Evolutionary conservation across 305 asterid genomes (phyloP).

Genomic region (Ajuga reptans): DNA sequence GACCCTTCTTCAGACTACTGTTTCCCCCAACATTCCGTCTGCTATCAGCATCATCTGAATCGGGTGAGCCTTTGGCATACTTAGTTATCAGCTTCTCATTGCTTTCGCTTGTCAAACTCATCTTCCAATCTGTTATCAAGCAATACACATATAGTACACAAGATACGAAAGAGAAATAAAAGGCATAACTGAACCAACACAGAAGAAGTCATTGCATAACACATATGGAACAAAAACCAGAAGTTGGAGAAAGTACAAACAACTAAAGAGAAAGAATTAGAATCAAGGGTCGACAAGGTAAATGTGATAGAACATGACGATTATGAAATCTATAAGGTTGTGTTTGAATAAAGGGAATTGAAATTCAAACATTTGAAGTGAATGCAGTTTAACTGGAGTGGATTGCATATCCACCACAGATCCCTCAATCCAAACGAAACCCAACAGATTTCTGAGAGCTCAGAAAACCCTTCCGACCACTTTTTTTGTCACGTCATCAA

Average conservation of each 20-base stretch:
- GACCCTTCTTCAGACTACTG: slow-evolving; percentile 57
- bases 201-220: neutral
- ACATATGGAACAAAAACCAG: neutral
- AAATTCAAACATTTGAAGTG: too few species aligned
- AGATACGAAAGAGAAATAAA: neutral
- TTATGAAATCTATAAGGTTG: neutral
- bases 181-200: neutral
- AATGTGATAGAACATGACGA: neutral
- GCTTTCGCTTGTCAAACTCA: slow-evolving; percentile 39
- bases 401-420: too few species aligned
- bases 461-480: neutral
- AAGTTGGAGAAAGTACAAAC: neutral
- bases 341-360: too few species aligned
- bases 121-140: slow-evolving; percentile 18
- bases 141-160: neutral
- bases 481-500: neutral
- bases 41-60: slow-evolving; percentile 36
- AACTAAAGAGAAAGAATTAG: neutral
- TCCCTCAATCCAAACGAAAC: too few species aligned
- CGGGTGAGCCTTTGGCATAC: slow-evolving; percentile 30
- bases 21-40: slow-evolving; percentile 38
- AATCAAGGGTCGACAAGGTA: slow-evolving; percentile 5
- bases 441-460: slow-evolving; percentile 1
- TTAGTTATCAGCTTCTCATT: slow-evolving; percentile 33
- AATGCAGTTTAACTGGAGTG: too few species aligned